Evolutionary conservation across 192 early-diverging fungal species (phyloP).

Genomic region (Umbelopsis vinacea): DNA sequence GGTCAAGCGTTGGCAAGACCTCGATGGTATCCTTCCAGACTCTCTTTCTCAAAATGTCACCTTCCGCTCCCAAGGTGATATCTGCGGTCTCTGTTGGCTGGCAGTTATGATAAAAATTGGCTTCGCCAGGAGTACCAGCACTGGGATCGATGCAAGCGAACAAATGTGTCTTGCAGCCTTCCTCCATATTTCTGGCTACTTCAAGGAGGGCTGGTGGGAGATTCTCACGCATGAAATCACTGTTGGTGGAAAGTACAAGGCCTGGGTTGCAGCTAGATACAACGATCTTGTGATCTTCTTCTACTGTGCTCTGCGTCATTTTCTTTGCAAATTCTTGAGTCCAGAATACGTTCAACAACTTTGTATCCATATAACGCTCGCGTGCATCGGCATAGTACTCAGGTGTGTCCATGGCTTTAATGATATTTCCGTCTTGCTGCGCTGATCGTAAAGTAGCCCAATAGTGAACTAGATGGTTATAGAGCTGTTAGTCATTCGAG

Average conservation of each 20-base stretch:
- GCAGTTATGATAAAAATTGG: constrained; percentile 12
- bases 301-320: constrained; percentile 15
- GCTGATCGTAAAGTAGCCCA: constrained; percentile 13
- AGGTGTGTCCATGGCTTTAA: constrained; percentile 24
- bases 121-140: constrained; percentile 1
- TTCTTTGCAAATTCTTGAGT: constrained; percentile 22
- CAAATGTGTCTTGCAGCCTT: neutral
- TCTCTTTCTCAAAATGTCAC: constrained; percentile 7
- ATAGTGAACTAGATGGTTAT: constrained; percentile 26
- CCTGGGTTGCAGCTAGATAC: constrained; percentile 27
- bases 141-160: constrained; percentile 11
- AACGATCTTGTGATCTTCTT: constrained; percentile 30
- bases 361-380: constrained; percentile 23
- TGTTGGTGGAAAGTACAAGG: constrained; percentile 7
- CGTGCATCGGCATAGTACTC: neutral
- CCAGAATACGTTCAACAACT: constrained; percentile 34
- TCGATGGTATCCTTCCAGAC: constrained; percentile 1
- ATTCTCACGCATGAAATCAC: neutral
- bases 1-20: neutral
- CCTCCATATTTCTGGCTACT: neutral
- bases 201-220: neutral
- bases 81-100: constrained; percentile 1
- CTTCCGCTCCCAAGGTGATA: constrained; percentile 9
- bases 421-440: constrained; percentile 15
- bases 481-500: neutral